These are phyloP conservation scores for Pilasporangium apinafurcum DNA, from an alignment of 352 stramenopile species.

Conservation along the genomic window DNA sequence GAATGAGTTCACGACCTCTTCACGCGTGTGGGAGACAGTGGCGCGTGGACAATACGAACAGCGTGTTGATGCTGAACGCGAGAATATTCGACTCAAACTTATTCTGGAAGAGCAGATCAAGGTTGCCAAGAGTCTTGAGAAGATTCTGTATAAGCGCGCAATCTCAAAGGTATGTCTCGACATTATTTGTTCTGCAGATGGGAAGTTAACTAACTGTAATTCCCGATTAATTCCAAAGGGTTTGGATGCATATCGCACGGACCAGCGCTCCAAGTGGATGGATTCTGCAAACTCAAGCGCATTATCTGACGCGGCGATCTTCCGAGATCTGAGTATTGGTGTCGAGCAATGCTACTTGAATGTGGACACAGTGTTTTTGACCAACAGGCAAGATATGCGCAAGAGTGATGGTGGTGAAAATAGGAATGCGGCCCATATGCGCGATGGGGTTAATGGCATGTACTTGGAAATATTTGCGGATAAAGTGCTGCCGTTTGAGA, in stretches of 20 bases:
- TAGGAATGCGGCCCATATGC: background rate
- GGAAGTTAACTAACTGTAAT: too few species aligned
- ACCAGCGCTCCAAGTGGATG: too few species aligned
- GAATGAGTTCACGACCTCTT: too few species aligned
- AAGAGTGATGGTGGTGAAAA: too few species aligned
- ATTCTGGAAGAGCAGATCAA: conserved; percentile 41
- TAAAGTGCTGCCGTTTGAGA: conserved; percentile 6
- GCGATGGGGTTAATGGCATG: conserved; percentile 2
- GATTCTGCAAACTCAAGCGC: too few species aligned
- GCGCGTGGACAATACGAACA: conserved; percentile 18
- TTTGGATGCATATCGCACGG: too few species aligned
- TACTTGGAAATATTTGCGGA: conserved; percentile 6
- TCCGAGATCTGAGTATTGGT: background rate
- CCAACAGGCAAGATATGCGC: too few species aligned
- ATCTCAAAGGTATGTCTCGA: too few species aligned
- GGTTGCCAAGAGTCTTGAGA: conserved; percentile 37
- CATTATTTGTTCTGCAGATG: too few species aligned
- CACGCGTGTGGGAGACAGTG: conserved; percentile 30
- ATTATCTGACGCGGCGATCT: background rate
- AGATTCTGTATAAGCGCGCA: conserved; percentile 14
- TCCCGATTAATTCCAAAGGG: too few species aligned
- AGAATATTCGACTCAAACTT: conserved; percentile 36
- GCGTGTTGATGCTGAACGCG: conserved; percentile 26
- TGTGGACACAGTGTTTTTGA: conserved; percentile 3
- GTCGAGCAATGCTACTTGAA: conserved; percentile 3